These are phyloP conservation scores for Fusarium sp. DNA, from an alignment of 2,329 filamentous ascomycete species.

Conservation along the genomic window DNA sequence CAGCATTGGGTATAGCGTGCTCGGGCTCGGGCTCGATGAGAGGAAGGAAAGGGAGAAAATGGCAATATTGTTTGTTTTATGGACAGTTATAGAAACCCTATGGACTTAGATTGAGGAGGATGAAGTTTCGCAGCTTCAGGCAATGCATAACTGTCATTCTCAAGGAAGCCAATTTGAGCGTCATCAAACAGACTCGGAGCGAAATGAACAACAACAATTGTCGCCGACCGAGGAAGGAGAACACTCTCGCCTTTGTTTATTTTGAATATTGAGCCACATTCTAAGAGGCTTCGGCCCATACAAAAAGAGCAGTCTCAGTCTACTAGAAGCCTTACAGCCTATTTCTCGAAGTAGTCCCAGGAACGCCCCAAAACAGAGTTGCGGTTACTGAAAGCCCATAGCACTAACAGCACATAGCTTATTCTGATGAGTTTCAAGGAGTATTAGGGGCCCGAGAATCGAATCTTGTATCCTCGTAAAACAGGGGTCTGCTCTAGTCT, in stretches of 20 bases:
- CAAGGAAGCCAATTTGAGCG: neutral
- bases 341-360: neutral
- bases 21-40: neutral
- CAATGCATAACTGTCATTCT: conserved; percentile 16
- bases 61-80: conserved; percentile 14
- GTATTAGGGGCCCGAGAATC: neutral
- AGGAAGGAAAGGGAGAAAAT: neutral
- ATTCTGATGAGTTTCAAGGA: neutral
- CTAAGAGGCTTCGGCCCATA: neutral
- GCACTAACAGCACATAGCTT: conserved; percentile 9
- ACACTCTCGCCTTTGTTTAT: neutral
- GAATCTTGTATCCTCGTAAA: neutral
- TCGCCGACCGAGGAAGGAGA: neutral
- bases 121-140: conserved; percentile 33
- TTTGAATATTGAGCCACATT: neutral
- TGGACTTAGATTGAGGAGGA: conserved; percentile 21
- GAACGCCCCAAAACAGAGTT: conserved; percentile 25
- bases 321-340: neutral
- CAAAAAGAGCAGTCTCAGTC: neutral
- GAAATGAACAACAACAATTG: neutral
- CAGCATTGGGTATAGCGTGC: conserved; percentile 8
- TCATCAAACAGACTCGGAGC: neutral
- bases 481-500: neutral
- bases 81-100: conserved; percentile 31
- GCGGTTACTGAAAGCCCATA: conserved; percentile 11